Base-by-base conservation (phyloP, 345 rosid genomes). In the Cardamine occulta region DNA sequence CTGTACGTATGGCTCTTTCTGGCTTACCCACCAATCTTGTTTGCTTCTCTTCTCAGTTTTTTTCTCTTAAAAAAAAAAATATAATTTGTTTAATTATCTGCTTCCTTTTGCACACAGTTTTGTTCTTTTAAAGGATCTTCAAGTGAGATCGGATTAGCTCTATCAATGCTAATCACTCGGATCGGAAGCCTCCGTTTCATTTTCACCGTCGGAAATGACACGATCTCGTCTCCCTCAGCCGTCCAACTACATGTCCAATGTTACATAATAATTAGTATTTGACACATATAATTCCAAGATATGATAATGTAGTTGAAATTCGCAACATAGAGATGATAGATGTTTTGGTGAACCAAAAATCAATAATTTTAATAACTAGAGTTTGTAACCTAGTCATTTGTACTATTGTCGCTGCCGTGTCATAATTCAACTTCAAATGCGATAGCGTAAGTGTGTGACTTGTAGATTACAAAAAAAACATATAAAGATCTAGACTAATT, bases 101-200 rank as follows among this genome's bases (percentile, higher is more conserved):
- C 49, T 45, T 68, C 79, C 48, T 75, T 6, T 68, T 24, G 67
- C 34, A 57, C 60, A 59, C 68, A 67, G 0, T 14, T 28, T 51
- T 29, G 26, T 29, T 57, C n/a, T 19, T 23, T 42, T 15, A 2
- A 55, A 34, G 7, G 58, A 15, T 42, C 49, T 56, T 57, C 51
- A 15, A 28, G 24, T 39, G 44, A 42, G 56, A 64, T 32, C 5
- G 26, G 66, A 37, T 60, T 35, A 51, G 32, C 39, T 19, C 17
- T n/a, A 39, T 63, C 47, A 24, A 85, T 31, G 0, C 83, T 77
- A 15, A 80, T 40, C 45, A 89, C 85, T 32, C 60, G 80, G 76
- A 90, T 83, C 8, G 93, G 91, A 54, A 88, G 82, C 83, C 80
- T 87, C 74, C 82, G 81, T 84, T 84, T 88, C 90, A 90, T 84